phyloP scores from a whole-genome alignment of 1,284 basidiomycete genomes.

The Cryptococcus sp. region DNA sequence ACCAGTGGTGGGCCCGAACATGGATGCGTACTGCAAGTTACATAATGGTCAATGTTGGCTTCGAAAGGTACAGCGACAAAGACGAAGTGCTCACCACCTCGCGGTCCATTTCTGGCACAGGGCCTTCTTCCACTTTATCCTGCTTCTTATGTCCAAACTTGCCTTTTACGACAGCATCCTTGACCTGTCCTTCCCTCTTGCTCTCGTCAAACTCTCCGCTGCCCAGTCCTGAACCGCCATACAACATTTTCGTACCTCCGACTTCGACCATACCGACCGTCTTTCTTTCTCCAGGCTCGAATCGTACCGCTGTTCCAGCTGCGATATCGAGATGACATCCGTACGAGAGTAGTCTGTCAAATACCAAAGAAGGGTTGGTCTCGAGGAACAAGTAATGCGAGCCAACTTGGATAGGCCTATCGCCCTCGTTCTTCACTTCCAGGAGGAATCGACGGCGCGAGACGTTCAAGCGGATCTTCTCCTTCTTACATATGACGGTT shows the following conservation, averaged over 20 bases:
- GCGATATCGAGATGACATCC: conserved; percentile 84
- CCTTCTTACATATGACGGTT: conserved; percentile 68
- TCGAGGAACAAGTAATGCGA: conserved; percentile 95
- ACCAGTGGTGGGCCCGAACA: conserved; percentile 93
- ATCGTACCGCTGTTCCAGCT: conserved; percentile 88
- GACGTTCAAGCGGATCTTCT: conserved; percentile 72
- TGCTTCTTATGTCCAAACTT: conserved; percentile 50
- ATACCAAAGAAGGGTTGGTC: conserved; percentile 76
- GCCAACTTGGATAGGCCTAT: conserved; percentile 91
- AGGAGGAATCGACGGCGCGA: conserved; percentile 70
- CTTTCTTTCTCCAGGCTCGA: conserved; percentile 90
- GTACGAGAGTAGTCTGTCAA: conserved; percentile 78
- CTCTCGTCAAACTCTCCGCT: conserved; percentile 56
- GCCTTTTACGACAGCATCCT: conserved; percentile 27
- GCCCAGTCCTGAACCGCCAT: conserved; percentile 79
- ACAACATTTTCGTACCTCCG: conserved; percentile 69
- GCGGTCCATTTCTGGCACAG: conserved; percentile 44
- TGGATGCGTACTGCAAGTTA: conserved; percentile 66
- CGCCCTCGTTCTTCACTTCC: conserved; percentile 87
- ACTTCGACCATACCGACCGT: conserved; percentile 80
- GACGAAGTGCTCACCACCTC: conserved; percentile 45
- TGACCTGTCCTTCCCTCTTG: conserved; percentile 24
- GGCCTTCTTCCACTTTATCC: conserved; percentile 30
- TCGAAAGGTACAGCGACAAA: neutral
- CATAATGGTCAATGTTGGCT: neutral